These are phyloP conservation scores for Fusarium pseudocircinatum DNA, from an alignment of 2,329 filamentous ascomycete genomes.

Conservation along the genomic window DNA sequence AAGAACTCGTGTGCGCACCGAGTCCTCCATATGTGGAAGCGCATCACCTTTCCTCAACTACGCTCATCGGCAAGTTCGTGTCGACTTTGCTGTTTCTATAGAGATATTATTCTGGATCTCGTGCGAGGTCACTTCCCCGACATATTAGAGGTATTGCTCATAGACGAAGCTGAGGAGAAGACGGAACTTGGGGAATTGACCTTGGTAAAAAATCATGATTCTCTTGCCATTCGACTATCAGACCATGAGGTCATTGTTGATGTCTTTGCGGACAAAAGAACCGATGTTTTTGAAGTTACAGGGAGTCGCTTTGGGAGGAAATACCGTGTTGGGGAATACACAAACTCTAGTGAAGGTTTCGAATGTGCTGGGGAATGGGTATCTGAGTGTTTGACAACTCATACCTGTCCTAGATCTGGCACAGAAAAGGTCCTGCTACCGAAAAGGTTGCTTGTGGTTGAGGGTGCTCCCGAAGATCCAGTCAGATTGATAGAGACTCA, in stretches of 20 bases:
- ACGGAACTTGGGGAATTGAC: background rate
- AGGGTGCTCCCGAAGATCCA: background rate
- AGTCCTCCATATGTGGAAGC: rapidly evolving
- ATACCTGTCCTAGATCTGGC: background rate
- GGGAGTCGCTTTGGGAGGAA: background rate
- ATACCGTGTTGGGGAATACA: background rate
- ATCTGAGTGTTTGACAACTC: background rate
- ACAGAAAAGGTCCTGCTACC: background rate
- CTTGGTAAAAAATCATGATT: background rate
- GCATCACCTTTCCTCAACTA: background rate
- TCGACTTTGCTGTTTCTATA: background rate
- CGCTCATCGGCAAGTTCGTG: background rate
- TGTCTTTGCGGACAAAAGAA: background rate
- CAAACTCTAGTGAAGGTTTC: background rate
- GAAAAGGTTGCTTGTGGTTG: background rate
- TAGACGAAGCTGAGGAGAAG: background rate
- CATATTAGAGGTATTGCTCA: background rate
- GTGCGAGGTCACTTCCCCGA: background rate
- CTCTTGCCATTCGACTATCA: background rate
- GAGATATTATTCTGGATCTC: background rate
- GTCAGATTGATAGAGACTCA: background rate
- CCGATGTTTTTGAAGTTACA: background rate
- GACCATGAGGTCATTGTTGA: background rate
- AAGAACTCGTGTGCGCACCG: background rate
- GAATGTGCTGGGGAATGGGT: background rate